Evolutionary conservation across 108 stramenopile species (phyloP).

Genomic region (Skeletonema marinoi): DNA sequence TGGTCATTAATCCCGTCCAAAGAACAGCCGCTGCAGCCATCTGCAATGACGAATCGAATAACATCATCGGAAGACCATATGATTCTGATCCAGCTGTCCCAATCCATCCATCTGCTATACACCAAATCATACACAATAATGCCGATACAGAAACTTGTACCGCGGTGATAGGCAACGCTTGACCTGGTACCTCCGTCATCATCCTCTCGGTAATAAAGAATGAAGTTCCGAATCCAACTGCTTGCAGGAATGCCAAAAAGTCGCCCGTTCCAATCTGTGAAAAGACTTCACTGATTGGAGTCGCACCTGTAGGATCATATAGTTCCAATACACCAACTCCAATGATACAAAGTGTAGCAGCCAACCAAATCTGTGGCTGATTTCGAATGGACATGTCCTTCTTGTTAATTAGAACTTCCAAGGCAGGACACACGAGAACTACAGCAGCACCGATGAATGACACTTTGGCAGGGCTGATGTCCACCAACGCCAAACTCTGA

Average conservation of each 20-base stretch:
- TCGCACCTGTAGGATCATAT: constrained; percentile 21
- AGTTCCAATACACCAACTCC: constrained; percentile 73
- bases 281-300: constrained; percentile 16
- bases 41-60: constrained; percentile 43
- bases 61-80: constrained; percentile 48
- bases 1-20: constrained; percentile 68
- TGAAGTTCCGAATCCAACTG: constrained; percentile 64
- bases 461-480: constrained; percentile 57
- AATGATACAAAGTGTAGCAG: constrained; percentile 53
- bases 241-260: constrained; percentile 58
- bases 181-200: constrained; percentile 54
- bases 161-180: constrained; percentile 69
- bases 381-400: constrained; percentile 53
- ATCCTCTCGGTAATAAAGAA: constrained; percentile 65
- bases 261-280: constrained; percentile 51
- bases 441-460: constrained; percentile 63
- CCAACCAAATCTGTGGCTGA: constrained; percentile 68
- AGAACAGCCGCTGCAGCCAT: constrained; percentile 52
- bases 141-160: constrained; percentile 60
- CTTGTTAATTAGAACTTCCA: constrained; percentile 53
- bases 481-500: constrained; percentile 62
- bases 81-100: constrained; percentile 33
- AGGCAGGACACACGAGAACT: constrained; percentile 63
- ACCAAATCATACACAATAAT: constrained; percentile 55
- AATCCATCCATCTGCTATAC: constrained; percentile 50